Base-by-base conservation (phyloP, 1,284 basidiomycete genomes). In the Pseudozyma tsukubaensis region DNA sequence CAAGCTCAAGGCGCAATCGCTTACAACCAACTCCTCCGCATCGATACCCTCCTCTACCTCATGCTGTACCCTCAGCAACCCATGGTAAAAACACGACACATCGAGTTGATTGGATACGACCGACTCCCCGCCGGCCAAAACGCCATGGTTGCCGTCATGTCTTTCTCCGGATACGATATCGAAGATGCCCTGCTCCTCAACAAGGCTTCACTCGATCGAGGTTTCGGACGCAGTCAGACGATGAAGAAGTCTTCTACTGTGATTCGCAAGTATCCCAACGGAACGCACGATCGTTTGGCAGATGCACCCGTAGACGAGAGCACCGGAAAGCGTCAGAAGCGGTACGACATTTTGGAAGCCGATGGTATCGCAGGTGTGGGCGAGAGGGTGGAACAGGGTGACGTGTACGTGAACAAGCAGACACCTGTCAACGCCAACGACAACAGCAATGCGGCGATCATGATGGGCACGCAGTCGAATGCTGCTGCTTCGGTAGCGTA, bases 1-100 rank as follows among this genome's bases (percentile, higher is more conserved):
- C 97, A 99, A 87, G 97, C 97, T 0, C 98, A 99, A 72, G 97
- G 97, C n/a, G 95, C 94, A 3, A 99, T 99, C 76, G 96, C 91
- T 0, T 97, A 96, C 87, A 99, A 99, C 85, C 97, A 99, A 85
- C 90, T 98, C 71, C 94, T 96, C 84, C 90, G 97, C 48, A 99
- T 99, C 84, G 97, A 99, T 85, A 99, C 97, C 0, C 88, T 99
- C n/a, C 88, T 99, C 24, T 99, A 99, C 86, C 89, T 99, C 55
- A 93, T 94, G 72, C 94, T 98, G n/a, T 99, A 99, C 80, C 97
- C 97, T 12, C 97, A 99, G 83, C 93, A 98, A 83, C 97, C 97
- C 0, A 97, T 99, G 95, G 96, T 98, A 71, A 97, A 98, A 86
- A 97, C 97, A 8, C 95, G 96, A 85, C 77, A 79, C 37, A 83